Evolutionary conservation across 2,329 filamentous ascomycete species (phyloP), one percentile per base, ranked within the genome.

Genomic region (Penicillium sp.): DNA sequence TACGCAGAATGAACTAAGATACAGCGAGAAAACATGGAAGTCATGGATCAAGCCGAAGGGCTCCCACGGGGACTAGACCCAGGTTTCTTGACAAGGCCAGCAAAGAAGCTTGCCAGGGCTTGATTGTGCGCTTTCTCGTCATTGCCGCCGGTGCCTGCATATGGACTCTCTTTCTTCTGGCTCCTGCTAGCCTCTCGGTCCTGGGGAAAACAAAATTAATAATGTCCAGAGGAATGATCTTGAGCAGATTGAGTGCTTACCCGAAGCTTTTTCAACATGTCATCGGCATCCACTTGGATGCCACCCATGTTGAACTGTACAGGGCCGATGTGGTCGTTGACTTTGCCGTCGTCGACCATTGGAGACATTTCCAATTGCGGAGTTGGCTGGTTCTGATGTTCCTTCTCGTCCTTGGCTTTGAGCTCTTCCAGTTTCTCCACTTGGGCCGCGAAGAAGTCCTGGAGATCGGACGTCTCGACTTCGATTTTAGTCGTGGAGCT

Each of bases 291-390:
- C 27, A 95, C 88, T 66, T 95, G 90, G 55, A 99, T 96, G 45
- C 93, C 93, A 35, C 93, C 93, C 80, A 99, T 93, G 68, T 99
- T 99, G 75, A 97, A 96, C 65, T 95, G 90, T 56, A 96, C 90
- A 0, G 91, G 90, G 0, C 91, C 91, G 63, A 95, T 95, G 62
- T 95, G 90, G 63, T 92, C 88, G 60, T 84, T 85, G 46, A 80
- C 77, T 25, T 71, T 72, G 55, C 62, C 69, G 42, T 67, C 68
- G 44, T 70, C 67, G 43, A 68, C 69, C 50, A 68, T 59, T n/a
- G 63, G 64, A 12, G 62, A 64, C 62, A 66, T 69, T 46, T 68
- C 66, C 48, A 64, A 58, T 50, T 64, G 67, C n/a, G 67, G 64
- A 13, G 54, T 57, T 55, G 62, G 66, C 47, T 67, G 66, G 19